Percentiles rank a stretch among this genome's conserved stretches.
Evolutionary conservation across 768 basidiomycete species (phyloP).

Genomic region (Tricholoma flavovirens): DNA sequence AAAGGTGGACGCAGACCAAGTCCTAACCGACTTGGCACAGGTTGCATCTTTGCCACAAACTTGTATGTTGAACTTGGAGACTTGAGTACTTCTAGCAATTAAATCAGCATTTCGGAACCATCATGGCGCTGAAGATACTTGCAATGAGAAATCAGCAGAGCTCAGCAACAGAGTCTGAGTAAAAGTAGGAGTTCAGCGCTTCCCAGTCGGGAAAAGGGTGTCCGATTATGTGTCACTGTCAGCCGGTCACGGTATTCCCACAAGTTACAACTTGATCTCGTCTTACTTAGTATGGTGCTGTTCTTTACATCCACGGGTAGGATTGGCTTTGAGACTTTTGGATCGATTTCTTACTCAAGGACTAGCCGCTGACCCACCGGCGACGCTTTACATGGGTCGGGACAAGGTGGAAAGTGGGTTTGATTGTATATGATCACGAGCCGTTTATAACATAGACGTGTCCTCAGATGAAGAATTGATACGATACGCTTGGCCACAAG

Average conservation of each 20-base stretch:
- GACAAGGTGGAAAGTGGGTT: slow-evolving; percentile 93
- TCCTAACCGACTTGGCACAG: slow-evolving; percentile 68
- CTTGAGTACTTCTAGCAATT: not conserved
- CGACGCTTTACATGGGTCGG: slow-evolving; percentile 86
- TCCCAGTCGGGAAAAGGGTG: not conserved
- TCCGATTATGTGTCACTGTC: not conserved
- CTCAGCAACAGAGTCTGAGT: not conserved
- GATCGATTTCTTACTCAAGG: not conserved
- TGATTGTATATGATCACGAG: not conserved
- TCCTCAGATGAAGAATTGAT: slow-evolving; percentile 88
- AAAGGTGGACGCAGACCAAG: slow-evolving; percentile 85
- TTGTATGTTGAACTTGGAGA: slow-evolving; percentile 1
- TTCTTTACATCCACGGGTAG: slow-evolving; percentile 44
- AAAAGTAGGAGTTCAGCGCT: not conserved
- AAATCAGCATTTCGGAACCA: not conserved
- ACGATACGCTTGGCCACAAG: slow-evolving; percentile 85
- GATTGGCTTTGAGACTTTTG: not conserved
- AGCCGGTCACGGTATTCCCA: not conserved
- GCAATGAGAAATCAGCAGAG: not conserved
- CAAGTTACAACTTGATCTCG: not conserved
- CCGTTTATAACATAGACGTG: not conserved
- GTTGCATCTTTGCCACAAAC: slow-evolving; percentile 47
- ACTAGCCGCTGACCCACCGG: slow-evolving; percentile 57
- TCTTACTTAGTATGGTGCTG: slow-evolving; percentile 35
- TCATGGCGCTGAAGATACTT: not conserved